Evolutionary conservation across 2,329 filamentous ascomycete genomes (phyloP).

Genomic region (Aspergillus aculeatinus): DNA sequence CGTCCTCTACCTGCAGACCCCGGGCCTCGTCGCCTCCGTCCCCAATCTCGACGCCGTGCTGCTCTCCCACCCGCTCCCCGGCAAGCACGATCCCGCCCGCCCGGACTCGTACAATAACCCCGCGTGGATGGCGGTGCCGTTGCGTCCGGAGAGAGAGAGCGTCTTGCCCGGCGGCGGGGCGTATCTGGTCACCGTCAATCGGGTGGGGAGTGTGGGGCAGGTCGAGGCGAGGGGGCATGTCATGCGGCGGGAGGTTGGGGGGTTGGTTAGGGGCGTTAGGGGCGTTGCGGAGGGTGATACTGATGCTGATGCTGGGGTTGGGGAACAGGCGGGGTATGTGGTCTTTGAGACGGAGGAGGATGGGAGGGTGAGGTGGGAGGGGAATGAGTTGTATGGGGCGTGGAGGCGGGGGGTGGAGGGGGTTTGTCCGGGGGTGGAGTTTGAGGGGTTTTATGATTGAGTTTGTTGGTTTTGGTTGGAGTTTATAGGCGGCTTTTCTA

Average conservation of each 20-base stretch:
- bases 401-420: constrained; percentile 39
- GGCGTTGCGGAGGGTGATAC: background rate
- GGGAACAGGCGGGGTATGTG: constrained; percentile 32
- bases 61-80: constrained; percentile 33
- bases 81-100: constrained; percentile 32
- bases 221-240: constrained; percentile 41
- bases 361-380: constrained; percentile 31
- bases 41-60: constrained; percentile 41
- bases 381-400: constrained; percentile 36
- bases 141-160: constrained; percentile 33
- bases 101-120: constrained; percentile 39
- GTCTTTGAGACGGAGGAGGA: constrained; percentile 43
- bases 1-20: constrained; percentile 44
- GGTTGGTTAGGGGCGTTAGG: constrained; percentile 29
- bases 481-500: constrained; percentile 12
- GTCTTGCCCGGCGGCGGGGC: constrained; percentile 29
- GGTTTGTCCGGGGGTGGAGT: constrained; percentile 40
- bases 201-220: constrained; percentile 24
- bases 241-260: constrained; percentile 32
- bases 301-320: background rate
- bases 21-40: constrained; percentile 41
- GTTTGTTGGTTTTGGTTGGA: constrained; percentile 13
- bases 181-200: constrained; percentile 40
- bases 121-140: constrained; percentile 39
- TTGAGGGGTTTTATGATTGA: constrained; percentile 21